Base-by-base conservation (phyloP, 345 rosid species). In the Trapa bicornis region DNA sequence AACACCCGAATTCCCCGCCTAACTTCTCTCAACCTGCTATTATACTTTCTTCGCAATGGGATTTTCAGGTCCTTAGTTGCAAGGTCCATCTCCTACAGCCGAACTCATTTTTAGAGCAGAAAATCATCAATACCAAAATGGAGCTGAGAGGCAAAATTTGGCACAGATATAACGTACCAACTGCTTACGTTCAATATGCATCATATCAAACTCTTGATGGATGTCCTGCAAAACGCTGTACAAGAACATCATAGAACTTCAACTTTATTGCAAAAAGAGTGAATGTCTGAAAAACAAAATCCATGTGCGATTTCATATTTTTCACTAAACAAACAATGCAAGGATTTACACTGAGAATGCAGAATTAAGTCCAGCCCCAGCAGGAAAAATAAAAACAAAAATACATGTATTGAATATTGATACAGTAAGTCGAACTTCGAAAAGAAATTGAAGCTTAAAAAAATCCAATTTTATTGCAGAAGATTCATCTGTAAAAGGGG, bases 151-250 rank as follows among this genome's bases (percentile, higher is more conserved):
- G 62, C 39, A 70, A 76, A 68, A 68, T 48, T 64, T 64, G 47
- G 29, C 37, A 62, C 37, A 42, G 43, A 74, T 71, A 48, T 64
- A 74, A 70, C 89, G 61, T 87, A 93, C 98, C 91, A 87, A 78
- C 54, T 91, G 92, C 60, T 66, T 67, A 50, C 63, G 76, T 70
- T 89, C 89, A 17, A 68, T 65, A 35, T 69, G 83, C 68, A 87
- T 65, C 42, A 71, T 65, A 47, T 84, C 89, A 47, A 81, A 91
- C 43, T 89, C 96, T 47, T 81, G 75, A 67, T 72, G 76, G 41
- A 89, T 75, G 42, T 94, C 99, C 84, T 85, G 92, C 81, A 89
- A 78, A 75, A 86, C 76, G 52, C 96, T 89, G 83, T 73, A 71
- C 43, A 39, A 50, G 66, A 42, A 47, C 36, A 54, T 12, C 17